Base-by-base conservation (phyloP, 306 rosid genomes). In the Castanea mollissima region DNA sequence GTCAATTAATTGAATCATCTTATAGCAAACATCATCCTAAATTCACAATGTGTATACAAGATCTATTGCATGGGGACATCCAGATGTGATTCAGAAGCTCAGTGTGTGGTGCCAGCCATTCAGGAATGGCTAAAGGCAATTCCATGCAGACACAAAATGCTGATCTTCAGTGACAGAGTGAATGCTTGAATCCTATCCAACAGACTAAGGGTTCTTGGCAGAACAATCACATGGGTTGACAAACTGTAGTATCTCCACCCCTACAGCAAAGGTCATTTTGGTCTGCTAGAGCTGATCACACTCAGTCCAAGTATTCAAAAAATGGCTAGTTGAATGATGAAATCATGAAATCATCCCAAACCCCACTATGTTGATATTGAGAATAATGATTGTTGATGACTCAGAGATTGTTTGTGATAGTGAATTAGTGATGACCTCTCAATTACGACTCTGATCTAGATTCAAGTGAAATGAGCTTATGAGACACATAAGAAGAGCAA, bases 391-490 rank as follows among this genome's bases (percentile, higher is more conserved):
- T 74, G 81, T 83, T 46, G 77, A 80, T 55, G 84, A 82, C 52
- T 74, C 80, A 80, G 89, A 84, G 69, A 55, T 67, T 74, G 18
- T 74, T 57, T 78, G 67, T 63, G 91, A 83, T 9, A 82, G 82
- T 14, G 87, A 81, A 23, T 23, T 23, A 23, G 23, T 23, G 23
- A 23, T 1, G 91, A 89, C 16, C 1, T 82, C 25, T 74, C 73
- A 18, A 69, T 41, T 90, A 90, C 71, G 90, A 78, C 34, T 72
- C 54, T 65, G 87, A 89, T 31, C 81, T 85, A 0, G 83, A 85
- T 52, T 64, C 79, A 11, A 80, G 84, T 67, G 84, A 78, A 73
- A 80, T 59, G 51, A 73, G 67, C 57, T 38, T 88, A 87, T 21
- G 87, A 73, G 69, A 71, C 54, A 44, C 41, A 38, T 46, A 90